Conservation (phyloP, 306 rosid species). For the Citrullus amarus region DNA sequence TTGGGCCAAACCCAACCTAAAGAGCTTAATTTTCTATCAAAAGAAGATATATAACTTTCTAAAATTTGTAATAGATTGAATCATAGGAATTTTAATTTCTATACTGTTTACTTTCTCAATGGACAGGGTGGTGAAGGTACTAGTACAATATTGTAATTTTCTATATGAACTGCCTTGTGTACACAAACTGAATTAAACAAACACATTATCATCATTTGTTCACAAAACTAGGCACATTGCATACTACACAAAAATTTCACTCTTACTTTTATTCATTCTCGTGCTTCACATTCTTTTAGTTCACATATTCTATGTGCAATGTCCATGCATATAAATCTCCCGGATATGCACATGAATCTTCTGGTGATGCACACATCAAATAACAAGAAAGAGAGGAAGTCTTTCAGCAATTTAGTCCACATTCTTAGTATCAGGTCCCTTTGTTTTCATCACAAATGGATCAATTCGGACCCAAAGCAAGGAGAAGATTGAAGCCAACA, state of each 20-base stretch:
- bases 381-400: conserved; percentile 10
- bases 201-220: conserved; percentile 23
- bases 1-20: too few species aligned
- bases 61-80: neutral
- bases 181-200: conserved; percentile 16
- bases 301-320: conserved; percentile 22
- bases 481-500: conserved; percentile 91
- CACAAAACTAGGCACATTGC: conserved; percentile 38
- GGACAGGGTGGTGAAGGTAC: neutral
- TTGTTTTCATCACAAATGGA: conserved; percentile 75
- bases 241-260: conserved; percentile 38
- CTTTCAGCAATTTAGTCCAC: conserved; percentile 82
- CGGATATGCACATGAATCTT: conserved; percentile 28
- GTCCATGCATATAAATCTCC: conserved; percentile 35
- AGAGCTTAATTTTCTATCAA: neutral
- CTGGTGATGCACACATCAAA: conserved; percentile 29
- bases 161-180: neutral
- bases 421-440: conserved; percentile 75
- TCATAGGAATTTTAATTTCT: neutral
- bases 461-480: conserved; percentile 94
- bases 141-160: neutral
- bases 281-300: conserved; percentile 20
- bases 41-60: neutral
- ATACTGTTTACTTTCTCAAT: neutral
- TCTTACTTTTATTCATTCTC: conserved; percentile 37